A percentile compares a stretch with the other conserved stretches of the same genome.
Conservation (phyloP, 1,284 basidiomycete species). For the Rhodotorula sp. region DNA sequence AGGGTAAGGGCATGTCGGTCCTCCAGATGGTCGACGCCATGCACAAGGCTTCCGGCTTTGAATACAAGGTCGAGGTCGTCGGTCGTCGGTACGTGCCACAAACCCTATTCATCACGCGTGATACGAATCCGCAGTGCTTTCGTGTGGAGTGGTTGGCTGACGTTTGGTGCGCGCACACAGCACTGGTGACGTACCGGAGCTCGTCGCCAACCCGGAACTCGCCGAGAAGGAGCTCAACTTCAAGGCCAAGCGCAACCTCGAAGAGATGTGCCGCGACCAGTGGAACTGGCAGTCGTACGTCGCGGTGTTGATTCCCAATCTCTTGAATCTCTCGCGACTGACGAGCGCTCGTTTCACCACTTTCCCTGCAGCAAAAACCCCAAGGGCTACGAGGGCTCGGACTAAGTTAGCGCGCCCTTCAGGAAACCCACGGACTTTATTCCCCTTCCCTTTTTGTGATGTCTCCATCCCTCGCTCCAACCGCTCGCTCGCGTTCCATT, state of each 20-base stretch:
- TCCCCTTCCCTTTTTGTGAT: background rate
- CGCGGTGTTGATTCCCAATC: slow-evolving; percentile 6
- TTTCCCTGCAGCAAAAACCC: slow-evolving; percentile 50
- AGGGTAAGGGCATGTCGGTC: slow-evolving; percentile 87
- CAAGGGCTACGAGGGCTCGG: slow-evolving; percentile 46
- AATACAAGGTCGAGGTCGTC: slow-evolving; percentile 85
- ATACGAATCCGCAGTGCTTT: background rate
- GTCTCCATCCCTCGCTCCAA: background rate
- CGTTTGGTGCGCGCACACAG: slow-evolving; percentile 51
- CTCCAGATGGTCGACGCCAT: slow-evolving; percentile 94
- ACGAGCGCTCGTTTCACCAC: no score
- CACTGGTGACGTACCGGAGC: slow-evolving; percentile 90
- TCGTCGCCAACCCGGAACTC: slow-evolving; percentile 88
- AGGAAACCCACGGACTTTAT: background rate
- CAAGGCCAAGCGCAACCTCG: slow-evolving; percentile 73
- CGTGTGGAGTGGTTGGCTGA: background rate
- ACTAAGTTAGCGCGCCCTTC: background rate
- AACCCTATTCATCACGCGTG: background rate
- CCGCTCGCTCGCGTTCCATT: no score
- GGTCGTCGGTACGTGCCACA: slow-evolving; percentile 69
- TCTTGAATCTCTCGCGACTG: slow-evolving; percentile 28
- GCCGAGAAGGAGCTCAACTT: slow-evolving; percentile 95
- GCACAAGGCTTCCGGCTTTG: slow-evolving; percentile 82
- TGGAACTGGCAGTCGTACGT: slow-evolving; percentile 55
- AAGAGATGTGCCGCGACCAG: slow-evolving; percentile 85